Percentiles rank a stretch among this genome's conserved stretches.
phyloP scores from a whole-genome alignment of 148 eudicot species.

The Chenopodium formosanum region DNA sequence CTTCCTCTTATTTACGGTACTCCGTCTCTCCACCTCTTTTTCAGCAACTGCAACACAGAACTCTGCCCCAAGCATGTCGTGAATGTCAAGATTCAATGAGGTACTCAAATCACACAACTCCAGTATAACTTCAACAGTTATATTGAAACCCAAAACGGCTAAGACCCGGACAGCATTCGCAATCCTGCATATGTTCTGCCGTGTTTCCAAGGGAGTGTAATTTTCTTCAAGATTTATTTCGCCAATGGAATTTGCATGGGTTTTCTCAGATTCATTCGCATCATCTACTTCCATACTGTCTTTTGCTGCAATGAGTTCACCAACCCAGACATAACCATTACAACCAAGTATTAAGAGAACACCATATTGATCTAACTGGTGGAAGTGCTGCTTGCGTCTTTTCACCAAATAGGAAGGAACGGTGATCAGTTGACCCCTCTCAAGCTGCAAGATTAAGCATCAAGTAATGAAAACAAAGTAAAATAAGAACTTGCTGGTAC shows the following conservation, averaged over 20 bases:
- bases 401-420: slow-evolving; percentile 85
- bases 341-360: slow-evolving; percentile 78
- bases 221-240: slow-evolving; percentile 24
- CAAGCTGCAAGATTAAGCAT: slow-evolving; percentile 49
- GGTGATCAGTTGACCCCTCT: slow-evolving; percentile 66
- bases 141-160: slow-evolving; percentile 62
- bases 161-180: slow-evolving; percentile 78
- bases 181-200: slow-evolving; percentile 73
- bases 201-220: slow-evolving; percentile 54
- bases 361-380: slow-evolving; percentile 61
- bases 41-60: slow-evolving; percentile 82
- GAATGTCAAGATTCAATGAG: slow-evolving; percentile 50
- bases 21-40: slow-evolving; percentile 71
- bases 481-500: neutral
- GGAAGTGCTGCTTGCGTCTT: slow-evolving; percentile 82
- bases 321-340: slow-evolving; percentile 93
- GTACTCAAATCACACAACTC: slow-evolving; percentile 56
- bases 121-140: slow-evolving; percentile 55
- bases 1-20: slow-evolving; percentile 40
- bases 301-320: slow-evolving; percentile 59
- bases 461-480: neutral
- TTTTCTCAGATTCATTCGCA: slow-evolving; percentile 38
- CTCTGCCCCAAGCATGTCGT: slow-evolving; percentile 93
- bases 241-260: slow-evolving; percentile 22
- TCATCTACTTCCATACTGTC: slow-evolving; percentile 63